phyloP scores from a whole-genome alignment of 2,329 filamentous ascomycete genomes.

The Cladophialophora yegresii region DNA sequence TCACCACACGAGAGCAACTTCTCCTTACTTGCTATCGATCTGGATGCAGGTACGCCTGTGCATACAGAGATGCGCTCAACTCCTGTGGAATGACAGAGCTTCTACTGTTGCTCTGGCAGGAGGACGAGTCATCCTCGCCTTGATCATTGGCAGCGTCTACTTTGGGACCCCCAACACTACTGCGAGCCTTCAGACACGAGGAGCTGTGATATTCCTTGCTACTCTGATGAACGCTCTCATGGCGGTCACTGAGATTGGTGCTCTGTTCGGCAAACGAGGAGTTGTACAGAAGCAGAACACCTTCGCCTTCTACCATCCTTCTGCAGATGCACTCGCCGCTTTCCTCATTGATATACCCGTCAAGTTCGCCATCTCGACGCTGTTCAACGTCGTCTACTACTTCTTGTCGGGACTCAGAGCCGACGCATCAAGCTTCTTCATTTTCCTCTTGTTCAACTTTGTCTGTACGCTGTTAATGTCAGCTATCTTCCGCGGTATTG shows the following conservation, averaged over 20 bases:
- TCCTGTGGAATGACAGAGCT: constrained; percentile 64
- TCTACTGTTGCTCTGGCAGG: constrained; percentile 56
- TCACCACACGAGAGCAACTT: constrained; percentile 55
- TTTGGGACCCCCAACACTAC: constrained; percentile 62
- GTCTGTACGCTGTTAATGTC: constrained; percentile 61
- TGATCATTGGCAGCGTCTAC: constrained; percentile 67
- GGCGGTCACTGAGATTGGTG: constrained; percentile 66
- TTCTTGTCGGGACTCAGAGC: constrained; percentile 63
- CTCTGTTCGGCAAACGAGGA: constrained; percentile 62
- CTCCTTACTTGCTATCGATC: constrained; percentile 59
- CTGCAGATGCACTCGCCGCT: constrained; percentile 48
- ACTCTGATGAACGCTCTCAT: constrained; percentile 63
- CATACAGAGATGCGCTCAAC: constrained; percentile 63
- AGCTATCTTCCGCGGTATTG: constrained; percentile 59
- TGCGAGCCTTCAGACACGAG: constrained; percentile 63
- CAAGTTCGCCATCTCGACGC: constrained; percentile 61
- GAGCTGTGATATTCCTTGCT: constrained; percentile 64
- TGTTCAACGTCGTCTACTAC: constrained; percentile 62
- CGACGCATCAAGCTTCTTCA: constrained; percentile 61
- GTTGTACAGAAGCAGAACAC: constrained; percentile 61
- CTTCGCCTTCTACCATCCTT: constrained; percentile 61
- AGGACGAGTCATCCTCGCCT: constrained; percentile 61
- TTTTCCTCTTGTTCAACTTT: constrained; percentile 57
- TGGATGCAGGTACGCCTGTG: constrained; percentile 58
- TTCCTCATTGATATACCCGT: constrained; percentile 56